Evolutionary conservation across 225 moss, liverwort and hornwort species (phyloP), one percentile per base, ranked within the genome.

Genomic region (Antitrichia curtipendula): DNA sequence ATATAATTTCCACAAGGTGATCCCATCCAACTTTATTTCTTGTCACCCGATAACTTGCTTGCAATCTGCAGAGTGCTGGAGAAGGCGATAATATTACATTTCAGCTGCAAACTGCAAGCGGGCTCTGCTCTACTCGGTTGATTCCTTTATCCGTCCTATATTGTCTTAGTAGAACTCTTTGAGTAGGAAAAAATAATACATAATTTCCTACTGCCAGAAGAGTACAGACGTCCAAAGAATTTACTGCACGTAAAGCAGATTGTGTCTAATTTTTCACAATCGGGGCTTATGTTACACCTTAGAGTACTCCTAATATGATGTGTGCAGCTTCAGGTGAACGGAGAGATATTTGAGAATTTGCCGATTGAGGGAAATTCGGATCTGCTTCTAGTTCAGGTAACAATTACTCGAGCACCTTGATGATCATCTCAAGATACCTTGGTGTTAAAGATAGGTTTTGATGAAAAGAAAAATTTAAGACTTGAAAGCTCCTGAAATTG

Each of bases 321-420:
- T 84, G 63, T 77, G 86, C 84, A 86, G 64, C 82, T 90, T 82
- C 91, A 94, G 90, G 91, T 89, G 57, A 88, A 91, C 86, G 91
- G 92, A 64, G 94, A 94, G 69, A 88, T 90, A 66, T 94, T 94
- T 75, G 92, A 94, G 63, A 92, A 92, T 89, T 86, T 94, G 75
- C 94, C 94, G 1, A 84, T 92, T 70, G 92, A 94, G 87, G 94
- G 94, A 56, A 94, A 94, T 52, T 91, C 94, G 25, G 94, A 94
- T 88, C 65, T 94, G 61, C 90, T 94, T 45, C 86, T 94, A 38
- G 89, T 94, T 88, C 94, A 94, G 92, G 94, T 92, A 74, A 82
- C 17, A 72, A 65, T 49, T 57, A 64, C 32, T 32, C 61, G 41
- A n/a, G n/a, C n/a, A n/a, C n/a, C n/a, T n/a, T n/a, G 61, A 64